A percentile compares a stretch with the other conserved stretches of the same genome.
Evolutionary conservation across 2,329 filamentous ascomycete genomes (phyloP).

Genomic region (Xylaria sp.): DNA sequence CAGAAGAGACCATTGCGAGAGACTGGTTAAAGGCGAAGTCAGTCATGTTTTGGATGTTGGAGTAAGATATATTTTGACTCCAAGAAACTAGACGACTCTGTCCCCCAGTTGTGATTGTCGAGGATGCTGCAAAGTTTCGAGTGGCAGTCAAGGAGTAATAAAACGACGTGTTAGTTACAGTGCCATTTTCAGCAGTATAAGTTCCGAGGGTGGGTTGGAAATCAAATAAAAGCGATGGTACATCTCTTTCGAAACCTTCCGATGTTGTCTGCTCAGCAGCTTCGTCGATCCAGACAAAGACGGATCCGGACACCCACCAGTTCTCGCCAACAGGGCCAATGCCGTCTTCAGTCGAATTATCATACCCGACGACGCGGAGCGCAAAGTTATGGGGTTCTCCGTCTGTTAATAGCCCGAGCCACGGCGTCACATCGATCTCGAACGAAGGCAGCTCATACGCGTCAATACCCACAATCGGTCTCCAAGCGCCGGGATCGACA

Average conservation of each 20-base stretch:
- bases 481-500: conserved; percentile 74
- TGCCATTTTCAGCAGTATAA: conserved; percentile 38
- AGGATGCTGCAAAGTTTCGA: conserved; percentile 46
- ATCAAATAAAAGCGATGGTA: conserved; percentile 41
- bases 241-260: conserved; percentile 38
- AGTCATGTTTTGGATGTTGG: conserved; percentile 51
- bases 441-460: conserved; percentile 74
- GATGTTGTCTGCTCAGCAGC: conserved; percentile 49
- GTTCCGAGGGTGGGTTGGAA: conserved; percentile 44
- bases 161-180: conserved; percentile 47
- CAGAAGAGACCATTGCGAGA: conserved; percentile 46
- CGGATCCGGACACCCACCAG: conserved; percentile 74
- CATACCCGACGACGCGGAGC: conserved; percentile 43
- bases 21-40: conserved; percentile 48
- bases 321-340: conserved; percentile 64
- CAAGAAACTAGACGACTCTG: conserved; percentile 41
- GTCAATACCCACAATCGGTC: conserved; percentile 76
- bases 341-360: conserved; percentile 57
- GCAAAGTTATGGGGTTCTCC: conserved; percentile 58
- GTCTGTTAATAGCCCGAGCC: conserved; percentile 68
- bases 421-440: conserved; percentile 76
- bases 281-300: conserved; percentile 70
- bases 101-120: conserved; percentile 42
- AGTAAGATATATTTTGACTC: conserved; percentile 47
- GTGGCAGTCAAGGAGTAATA: conserved; percentile 46